These are phyloP conservation scores for Diphasiastrum complanatum DNA, from an alignment of 83 land plant genomes.

Conservation along the genomic window DNA sequence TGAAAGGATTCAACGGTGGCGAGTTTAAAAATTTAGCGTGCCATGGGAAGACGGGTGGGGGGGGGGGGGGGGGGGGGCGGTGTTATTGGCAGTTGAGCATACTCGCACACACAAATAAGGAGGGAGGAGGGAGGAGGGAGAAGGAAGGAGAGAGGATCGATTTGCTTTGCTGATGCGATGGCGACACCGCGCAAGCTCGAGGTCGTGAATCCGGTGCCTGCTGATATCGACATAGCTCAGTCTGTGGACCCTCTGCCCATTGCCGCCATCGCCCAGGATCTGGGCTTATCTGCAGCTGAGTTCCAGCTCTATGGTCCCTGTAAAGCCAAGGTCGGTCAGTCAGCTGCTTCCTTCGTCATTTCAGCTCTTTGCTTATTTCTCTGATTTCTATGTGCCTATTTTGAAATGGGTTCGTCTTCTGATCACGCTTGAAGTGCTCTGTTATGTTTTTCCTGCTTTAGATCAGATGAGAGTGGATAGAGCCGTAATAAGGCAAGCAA, in stretches of 20 bases:
- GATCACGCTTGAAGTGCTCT: not conserved
- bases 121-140: too few species aligned
- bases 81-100: too few species aligned
- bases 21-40: too few species aligned
- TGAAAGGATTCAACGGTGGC: too few species aligned
- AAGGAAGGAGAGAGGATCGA: too few species aligned
- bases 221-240: constrained; percentile 92
- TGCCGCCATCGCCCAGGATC: constrained; percentile 62
- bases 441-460: too few species aligned
- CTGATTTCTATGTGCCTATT: not conserved
- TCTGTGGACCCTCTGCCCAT: constrained; percentile 84
- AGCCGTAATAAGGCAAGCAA: too few species aligned
- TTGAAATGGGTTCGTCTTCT: not conserved
- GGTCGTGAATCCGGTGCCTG: constrained; percentile 75
- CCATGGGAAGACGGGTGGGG: too few species aligned
- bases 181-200: constrained; percentile 54
- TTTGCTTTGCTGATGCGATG: too few species aligned
- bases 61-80: too few species aligned
- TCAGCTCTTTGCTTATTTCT: not conserved
- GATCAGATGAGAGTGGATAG: too few species aligned
- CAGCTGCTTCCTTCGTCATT: not conserved
- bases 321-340: constrained; percentile 72
- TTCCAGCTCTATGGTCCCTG: constrained; percentile 83
- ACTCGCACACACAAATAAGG: too few species aligned
- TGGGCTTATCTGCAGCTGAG: constrained; percentile 53